Base-by-base conservation (phyloP, 2,329 filamentous ascomycete species). In the Pseudogymnoascus sp. region DNA sequence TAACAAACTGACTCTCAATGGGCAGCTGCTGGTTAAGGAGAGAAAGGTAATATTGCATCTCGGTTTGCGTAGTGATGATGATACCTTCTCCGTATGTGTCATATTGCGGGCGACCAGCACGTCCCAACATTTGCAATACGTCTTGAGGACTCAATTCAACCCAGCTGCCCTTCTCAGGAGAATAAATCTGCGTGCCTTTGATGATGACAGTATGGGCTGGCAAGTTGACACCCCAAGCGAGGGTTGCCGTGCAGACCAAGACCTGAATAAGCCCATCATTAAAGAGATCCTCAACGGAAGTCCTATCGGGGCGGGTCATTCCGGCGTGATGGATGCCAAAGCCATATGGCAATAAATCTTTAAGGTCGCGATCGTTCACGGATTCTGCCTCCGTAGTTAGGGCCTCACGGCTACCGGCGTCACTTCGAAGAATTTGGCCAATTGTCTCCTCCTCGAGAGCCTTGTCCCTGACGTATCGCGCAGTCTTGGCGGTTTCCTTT, bases 261-360 rank as follows among this genome's bases (percentile, higher is more conserved):
- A 99, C 95, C 74, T 97, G 93, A 38, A 99, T 91, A 33, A 90
- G 87, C 66, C 93, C 93, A 73, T 93, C 89, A 50, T 90, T 86
- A 71, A 99, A 99, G 22, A 99, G 84, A 73, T 96, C 93, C 73
- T 98, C 93, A 11, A 99, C 95, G 60, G 93, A 91, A 28, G 90
- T 93, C 77, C 96, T 89, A 79, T 99, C 96, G n/a, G 89, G 87
- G 74, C 95, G 86, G 74, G 87, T 96, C 90, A 99, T 96, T 76
- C 95, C 95, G 72, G 95, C 95, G 76, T 99, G 95, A 78, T 99
- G 95, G 65, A 99, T 99, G 72, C 95, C 95, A 69, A 99, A 96
- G 6, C 96, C 95, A 70, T 98, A 98, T 0, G 95, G 95, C 72
- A 99, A 79, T 10, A 99, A 80, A 72, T 98, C 95, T 75, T 98